Base-by-base conservation (phyloP, 441 rosid genomes). In the Euphorbia schlechtendalii region DNA sequence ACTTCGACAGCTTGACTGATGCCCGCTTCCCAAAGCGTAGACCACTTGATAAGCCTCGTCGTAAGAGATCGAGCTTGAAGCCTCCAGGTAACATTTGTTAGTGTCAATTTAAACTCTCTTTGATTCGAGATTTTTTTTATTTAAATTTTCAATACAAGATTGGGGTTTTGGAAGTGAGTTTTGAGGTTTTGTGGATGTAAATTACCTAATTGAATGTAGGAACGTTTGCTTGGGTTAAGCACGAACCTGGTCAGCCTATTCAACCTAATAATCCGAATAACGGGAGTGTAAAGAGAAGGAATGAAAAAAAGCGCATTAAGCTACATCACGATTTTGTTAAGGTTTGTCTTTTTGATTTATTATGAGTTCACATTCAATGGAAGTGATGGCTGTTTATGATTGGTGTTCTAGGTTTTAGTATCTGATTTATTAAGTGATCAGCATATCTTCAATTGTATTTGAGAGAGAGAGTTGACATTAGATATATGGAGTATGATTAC, bases 141-240 rank as follows among this genome's bases (percentile, higher is more conserved):
- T n/a, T n/a, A n/a, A n/a, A n/a, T n/a, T n/a, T n/a, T n/a, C n/a
- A n/a, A 6, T 32, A 24, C 3, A 3, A 20, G 17, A 22, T 7
- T 54, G 7, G 64, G 66, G 38, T 34, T 68, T 60, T 25, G 7
- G 25, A 40, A 41, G 56, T 12, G 11, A 62, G 7, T 22, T 38
- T 32, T 21, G 34, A 41, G 10, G 2, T 46, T 41, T 30, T 30
- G 46, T 21, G 21, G 36, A 25, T 28, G 21, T n/a, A 13, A 14
- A 27, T 2, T 45, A 30, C 41, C 56, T 70, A 63, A 64, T 46
- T 60, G 28, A 41, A 62, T 65, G 82, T 80, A 84, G 96, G 97
- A n/a, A 92, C 97, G 0, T 84, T 81, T 83, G 92, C 94, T 34
- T 90, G 92, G 86, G 90, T 85, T 61, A 80, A 75, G 63, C 81